phyloP scores from a whole-genome alignment of 2,329 filamentous ascomycete genomes.

The Epichloe aotearoae region DNA sequence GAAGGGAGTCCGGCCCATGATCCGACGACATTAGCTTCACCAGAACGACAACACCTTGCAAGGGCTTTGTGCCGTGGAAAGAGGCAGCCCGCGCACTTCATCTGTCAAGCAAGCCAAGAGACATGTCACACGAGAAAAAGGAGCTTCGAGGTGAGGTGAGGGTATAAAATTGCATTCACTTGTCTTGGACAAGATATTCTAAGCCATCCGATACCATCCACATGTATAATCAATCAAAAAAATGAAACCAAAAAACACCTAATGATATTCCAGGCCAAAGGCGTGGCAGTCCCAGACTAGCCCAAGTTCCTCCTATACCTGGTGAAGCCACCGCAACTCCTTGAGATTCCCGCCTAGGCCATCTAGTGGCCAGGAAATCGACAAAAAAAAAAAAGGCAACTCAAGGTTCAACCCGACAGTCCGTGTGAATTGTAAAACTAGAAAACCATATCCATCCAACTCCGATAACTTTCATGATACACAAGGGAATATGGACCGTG shows the following conservation, averaged over 20 bases:
- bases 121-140: not conserved
- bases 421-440: not conserved
- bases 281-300: constrained; percentile 2
- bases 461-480: not conserved
- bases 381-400: not conserved
- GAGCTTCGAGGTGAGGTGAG: not conserved
- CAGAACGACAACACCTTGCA: too few relatives aligned
- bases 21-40: too few relatives aligned
- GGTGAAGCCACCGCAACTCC: constrained; percentile 4
- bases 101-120: too few relatives aligned
- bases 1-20: not conserved
- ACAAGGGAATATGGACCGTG: not conserved
- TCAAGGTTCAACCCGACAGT: not conserved
- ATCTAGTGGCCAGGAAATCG: not conserved
- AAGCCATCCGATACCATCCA: not conserved
- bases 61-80: not conserved
- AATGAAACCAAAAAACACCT: constrained; percentile 2
- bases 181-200: not conserved
- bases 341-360: not conserved
- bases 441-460: not conserved
- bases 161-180: not conserved
- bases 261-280: not conserved
- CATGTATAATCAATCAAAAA: not conserved
- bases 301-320: not conserved
- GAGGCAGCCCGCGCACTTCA: not conserved